These are phyloP conservation scores for Leccinum colubrinum DNA, from an alignment of 1,284 basidiomycete species.

Conservation along the genomic window DNA sequence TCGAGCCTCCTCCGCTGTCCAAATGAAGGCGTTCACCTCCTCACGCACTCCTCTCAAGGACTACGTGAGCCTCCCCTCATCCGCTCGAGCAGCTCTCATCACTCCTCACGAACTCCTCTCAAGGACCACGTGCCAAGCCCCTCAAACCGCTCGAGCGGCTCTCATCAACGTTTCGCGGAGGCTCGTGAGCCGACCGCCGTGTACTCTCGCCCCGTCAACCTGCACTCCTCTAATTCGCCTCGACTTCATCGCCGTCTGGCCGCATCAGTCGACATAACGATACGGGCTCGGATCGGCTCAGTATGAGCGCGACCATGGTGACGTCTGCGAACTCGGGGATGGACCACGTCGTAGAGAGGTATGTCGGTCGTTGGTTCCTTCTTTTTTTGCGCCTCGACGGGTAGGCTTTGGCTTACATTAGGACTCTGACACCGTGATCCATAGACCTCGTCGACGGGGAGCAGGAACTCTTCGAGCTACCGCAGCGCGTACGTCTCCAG, in stretches of 20 bases:
- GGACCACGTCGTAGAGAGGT: conserved; percentile 70
- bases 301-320: conserved; percentile 45
- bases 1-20: not conserved
- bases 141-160: too few species aligned
- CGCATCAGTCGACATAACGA: conserved; percentile 68
- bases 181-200: too few species aligned
- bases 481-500: too few species aligned
- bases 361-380: conserved; percentile 15
- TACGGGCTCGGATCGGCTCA: conserved; percentile 48
- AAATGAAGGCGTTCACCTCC: too few species aligned
- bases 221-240: conserved; percentile 43
- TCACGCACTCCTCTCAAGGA: too few species aligned
- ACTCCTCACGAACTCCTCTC: too few species aligned
- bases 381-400: not conserved
- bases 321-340: conserved; percentile 55
- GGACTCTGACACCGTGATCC: conserved; percentile 59
- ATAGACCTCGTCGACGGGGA: too few species aligned
- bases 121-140: too few species aligned
- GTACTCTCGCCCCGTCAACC: conserved; percentile 13
- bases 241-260: conserved; percentile 50
- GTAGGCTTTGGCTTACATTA: conserved; percentile 25
- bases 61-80: too few species aligned
- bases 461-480: too few species aligned
- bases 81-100: too few species aligned
- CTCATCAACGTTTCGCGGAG: too few species aligned